Base-by-base conservation (phyloP, 2,329 filamentous ascomycete species). In the Fusarium tricinctum region DNA sequence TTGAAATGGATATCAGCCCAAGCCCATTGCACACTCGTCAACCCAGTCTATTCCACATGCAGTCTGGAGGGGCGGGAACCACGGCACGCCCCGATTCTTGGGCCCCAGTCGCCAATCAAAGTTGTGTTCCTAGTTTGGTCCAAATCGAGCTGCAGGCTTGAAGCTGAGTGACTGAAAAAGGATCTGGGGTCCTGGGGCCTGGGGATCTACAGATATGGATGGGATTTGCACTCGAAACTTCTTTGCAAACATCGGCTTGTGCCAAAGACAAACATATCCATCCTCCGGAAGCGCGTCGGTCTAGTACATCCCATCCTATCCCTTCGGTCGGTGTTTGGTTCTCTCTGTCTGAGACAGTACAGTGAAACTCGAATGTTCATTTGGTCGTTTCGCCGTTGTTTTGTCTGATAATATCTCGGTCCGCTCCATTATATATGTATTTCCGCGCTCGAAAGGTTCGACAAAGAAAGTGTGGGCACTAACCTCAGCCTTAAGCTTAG, bases 11-110 rank as follows among this genome's bases (percentile, higher is more conserved):
- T 49, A 60, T 49, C 48, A 50, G 9, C 14, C 23, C 60, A 62
- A 45, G 40, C 43, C 28, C 28, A 30, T 30, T 30, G 28, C 28
- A 30, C 28, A 13, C 28, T 33, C 32, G 57, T 55, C 33, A 33
- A 57, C 58, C 48, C 55, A 46, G 45, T 32, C 67, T 66, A 66
- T 63, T 49, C 58, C 55, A 42, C 40, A 69, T 47, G 12, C 33
- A 55, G 54, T 28, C 61, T 68, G 60, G 66, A 68, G 57, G 58
- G 66, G 47, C 70, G 70, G 71, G 71, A 73, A 52, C 67, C 67
- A 72, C 69, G 71, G 71, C 61, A 69, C 71, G 71, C 71, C 58
- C 61, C 64, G 58, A 56, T 56, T 50, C 33, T 40, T 13, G 33
- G 49, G 38, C 45, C 35, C 28, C 33, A 32, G 19, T 33, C 28